phyloP scores from a whole-genome alignment of 805 yeast species.

The Myxozyma mucilagina region DNA sequence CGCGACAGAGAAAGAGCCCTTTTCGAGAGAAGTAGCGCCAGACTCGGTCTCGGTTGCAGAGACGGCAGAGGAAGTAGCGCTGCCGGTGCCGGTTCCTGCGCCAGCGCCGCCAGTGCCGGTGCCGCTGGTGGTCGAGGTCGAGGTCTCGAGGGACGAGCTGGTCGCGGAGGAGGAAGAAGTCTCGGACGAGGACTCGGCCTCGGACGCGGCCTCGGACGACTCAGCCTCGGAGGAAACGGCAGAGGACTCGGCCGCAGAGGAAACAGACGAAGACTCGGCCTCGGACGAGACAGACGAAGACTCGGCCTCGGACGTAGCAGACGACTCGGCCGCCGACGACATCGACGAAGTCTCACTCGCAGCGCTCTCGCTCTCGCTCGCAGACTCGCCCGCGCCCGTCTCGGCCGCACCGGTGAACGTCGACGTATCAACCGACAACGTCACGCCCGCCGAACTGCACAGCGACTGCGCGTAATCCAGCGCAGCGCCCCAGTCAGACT shows the following conservation, averaged over 20 bases:
- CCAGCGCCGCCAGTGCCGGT: background rate
- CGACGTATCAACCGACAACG: constrained; percentile 23
- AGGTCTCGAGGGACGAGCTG: background rate
- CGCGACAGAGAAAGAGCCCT: constrained; percentile 6
- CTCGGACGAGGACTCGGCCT: too few relatives aligned
- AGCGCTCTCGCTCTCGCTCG: background rate
- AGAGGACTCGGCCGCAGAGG: constrained; percentile 3
- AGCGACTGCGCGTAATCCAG: constrained; percentile 25
- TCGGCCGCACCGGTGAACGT: constrained; percentile 17
- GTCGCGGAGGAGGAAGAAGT: too few relatives aligned
- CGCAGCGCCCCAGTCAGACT: constrained; percentile 25
- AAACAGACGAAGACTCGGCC: background rate
- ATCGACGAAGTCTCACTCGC: too few relatives aligned
- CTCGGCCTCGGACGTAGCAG: constrained; percentile 1
- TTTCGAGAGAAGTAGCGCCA: background rate
- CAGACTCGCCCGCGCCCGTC: constrained; percentile 3
- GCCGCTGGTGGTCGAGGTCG: constrained; percentile 2
- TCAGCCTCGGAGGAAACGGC: constrained; percentile 5
- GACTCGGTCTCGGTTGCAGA: constrained; percentile 8
- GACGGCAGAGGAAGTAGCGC: constrained; percentile 1
- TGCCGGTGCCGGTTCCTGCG: background rate
- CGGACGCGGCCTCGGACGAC: background rate
- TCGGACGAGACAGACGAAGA: constrained; percentile 9
- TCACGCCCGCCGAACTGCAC: constrained; percentile 29
- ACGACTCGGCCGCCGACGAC: constrained; percentile 5